Conservation (phyloP, 257 asterid genomes). For the Penstemon davidsonii region DNA sequence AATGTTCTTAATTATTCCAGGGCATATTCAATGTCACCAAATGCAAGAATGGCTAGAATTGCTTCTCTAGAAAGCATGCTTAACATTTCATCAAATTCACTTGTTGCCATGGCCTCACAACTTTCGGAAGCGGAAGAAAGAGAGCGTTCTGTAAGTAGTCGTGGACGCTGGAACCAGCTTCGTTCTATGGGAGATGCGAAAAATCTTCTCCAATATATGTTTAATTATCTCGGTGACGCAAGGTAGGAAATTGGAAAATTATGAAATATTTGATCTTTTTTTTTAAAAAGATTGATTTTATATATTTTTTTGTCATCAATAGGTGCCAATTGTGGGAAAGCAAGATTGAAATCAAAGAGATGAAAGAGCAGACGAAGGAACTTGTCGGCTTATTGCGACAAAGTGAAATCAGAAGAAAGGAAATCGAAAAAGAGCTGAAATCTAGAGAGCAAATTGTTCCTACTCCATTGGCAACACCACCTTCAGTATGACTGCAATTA, state of each 20-base stretch:
- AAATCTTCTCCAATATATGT: conserved; percentile 82
- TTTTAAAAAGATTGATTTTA: conserved; percentile 8
- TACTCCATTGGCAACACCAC: conserved; percentile 66
- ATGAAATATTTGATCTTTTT: background rate
- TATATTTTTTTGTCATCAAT: conserved; percentile 24
- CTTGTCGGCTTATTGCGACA: conserved; percentile 78
- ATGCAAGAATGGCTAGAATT: conserved; percentile 89
- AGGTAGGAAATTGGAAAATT: conserved; percentile 45
- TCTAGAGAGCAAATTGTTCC: conserved; percentile 63
- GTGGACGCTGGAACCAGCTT: conserved; percentile 97
- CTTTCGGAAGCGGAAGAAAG: conserved; percentile 99
- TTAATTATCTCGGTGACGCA: conserved; percentile 81
- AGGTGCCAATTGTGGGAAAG: conserved; percentile 94
- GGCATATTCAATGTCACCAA: conserved; percentile 90
- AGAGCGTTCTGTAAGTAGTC: conserved; percentile 71
- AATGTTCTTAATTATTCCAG: conserved; percentile 38
- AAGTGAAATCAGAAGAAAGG: conserved; percentile 86
- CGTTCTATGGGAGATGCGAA: conserved; percentile 98
- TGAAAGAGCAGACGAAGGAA: conserved; percentile 93
- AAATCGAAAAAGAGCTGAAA: conserved; percentile 77
- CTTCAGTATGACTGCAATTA: conserved; percentile 54
- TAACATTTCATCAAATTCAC: conserved; percentile 86
- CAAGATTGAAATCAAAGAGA: conserved; percentile 82
- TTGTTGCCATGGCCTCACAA: conserved; percentile 98
- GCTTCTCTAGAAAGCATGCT: conserved; percentile 96